Conservation (phyloP, 306 rosid species). For the Castanea crenata region DNA sequence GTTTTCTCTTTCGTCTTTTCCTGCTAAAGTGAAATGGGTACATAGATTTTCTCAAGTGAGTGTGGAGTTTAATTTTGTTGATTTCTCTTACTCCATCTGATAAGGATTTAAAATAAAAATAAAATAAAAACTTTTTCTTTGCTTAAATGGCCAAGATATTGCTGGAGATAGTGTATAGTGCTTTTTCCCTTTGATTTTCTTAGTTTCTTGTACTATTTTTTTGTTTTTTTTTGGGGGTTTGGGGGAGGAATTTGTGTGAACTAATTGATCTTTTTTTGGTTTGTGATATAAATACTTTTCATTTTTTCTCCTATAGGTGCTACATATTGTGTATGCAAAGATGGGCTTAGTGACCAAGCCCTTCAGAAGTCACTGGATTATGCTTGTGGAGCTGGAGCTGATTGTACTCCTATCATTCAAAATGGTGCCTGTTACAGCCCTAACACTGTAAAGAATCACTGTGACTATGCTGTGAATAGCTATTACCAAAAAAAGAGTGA, state of each 20-base stretch:
- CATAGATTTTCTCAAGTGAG: too few relatives aligned
- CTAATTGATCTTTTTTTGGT: constrained; percentile 1
- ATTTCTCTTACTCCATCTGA: neutral
- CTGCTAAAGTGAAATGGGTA: too few relatives aligned
- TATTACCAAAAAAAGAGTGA: constrained; percentile 78
- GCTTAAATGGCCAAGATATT: neutral
- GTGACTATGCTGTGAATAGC: constrained; percentile 88
- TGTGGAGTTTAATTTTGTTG: neutral
- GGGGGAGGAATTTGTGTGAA: constrained; percentile 26
- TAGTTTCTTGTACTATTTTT: neutral
- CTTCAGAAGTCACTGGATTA: constrained; percentile 82
- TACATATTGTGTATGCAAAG: constrained; percentile 76
- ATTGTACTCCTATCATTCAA: constrained; percentile 57
- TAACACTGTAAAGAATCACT: constrained; percentile 84
- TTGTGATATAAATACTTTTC: neutral
- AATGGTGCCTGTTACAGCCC: constrained; percentile 79
- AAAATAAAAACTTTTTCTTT: neutral
- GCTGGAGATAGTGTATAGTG: neutral
- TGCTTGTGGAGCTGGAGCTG: constrained; percentile 99
- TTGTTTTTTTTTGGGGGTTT: too few relatives aligned
- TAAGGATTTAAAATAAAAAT: neutral
- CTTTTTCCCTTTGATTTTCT: neutral
- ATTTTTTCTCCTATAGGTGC: constrained; percentile 45
- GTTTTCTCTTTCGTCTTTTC: too few relatives aligned
- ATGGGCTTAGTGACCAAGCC: constrained; percentile 59